Evolutionary conservation across 257 asterid genomes (phyloP).

Genomic region (Capsicum baccatum): DNA sequence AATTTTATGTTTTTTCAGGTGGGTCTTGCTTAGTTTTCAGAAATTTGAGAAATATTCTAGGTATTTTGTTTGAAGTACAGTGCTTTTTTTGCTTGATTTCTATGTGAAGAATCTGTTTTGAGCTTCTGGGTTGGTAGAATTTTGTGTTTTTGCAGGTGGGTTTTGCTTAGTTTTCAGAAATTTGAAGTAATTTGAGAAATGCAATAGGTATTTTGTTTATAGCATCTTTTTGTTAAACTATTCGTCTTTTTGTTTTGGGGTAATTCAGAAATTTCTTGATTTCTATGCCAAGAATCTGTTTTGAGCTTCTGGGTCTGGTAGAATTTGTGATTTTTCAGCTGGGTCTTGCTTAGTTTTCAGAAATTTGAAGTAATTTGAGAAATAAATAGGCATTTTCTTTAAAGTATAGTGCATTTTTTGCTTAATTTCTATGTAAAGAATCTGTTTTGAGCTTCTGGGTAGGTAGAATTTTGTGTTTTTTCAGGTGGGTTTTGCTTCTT

Average conservation of each 20-base stretch:
- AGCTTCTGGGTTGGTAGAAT: too few relatives aligned
- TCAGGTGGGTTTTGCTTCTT: neutral
- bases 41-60: too few relatives aligned
- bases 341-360: neutral
- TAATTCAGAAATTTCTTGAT: slow-evolving; percentile 18
- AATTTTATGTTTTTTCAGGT: neutral
- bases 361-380: too few relatives aligned
- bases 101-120: too few relatives aligned
- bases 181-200: neutral
- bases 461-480: neutral
- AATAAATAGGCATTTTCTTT: too few relatives aligned
- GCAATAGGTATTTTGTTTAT: too few relatives aligned
- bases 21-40: neutral
- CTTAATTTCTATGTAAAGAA: neutral
- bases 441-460: neutral
- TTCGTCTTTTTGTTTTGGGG: neutral
- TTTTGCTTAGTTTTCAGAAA: too few relatives aligned
- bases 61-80: too few relatives aligned
- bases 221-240: neutral
- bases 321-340: neutral
- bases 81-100: neutral
- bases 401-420: neutral
- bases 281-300: neutral
- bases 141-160: too few relatives aligned
- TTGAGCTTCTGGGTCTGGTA: neutral